Evolutionary conservation across 345 rosid species (phyloP).

Genomic region (Camelina neglecta): DNA sequence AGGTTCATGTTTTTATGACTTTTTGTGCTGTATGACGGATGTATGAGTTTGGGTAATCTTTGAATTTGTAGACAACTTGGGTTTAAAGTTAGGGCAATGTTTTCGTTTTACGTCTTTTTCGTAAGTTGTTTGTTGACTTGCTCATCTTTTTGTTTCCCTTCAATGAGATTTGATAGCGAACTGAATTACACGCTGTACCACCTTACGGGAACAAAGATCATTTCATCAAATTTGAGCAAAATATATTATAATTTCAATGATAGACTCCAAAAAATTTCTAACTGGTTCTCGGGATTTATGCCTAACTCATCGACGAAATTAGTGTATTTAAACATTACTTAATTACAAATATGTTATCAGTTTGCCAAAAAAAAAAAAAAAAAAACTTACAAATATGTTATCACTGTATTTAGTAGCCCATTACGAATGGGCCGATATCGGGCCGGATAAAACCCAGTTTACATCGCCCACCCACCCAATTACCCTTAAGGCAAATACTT

Average conservation of each 20-base stretch:
- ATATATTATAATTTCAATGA: not conserved
- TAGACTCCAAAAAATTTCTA: not conserved
- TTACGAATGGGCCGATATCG: not conserved
- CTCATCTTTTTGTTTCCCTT: not conserved
- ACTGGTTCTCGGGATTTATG: not conserved
- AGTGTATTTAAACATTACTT: not conserved
- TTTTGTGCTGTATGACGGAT: not conserved
- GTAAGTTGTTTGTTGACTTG: not conserved
- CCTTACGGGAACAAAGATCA: not conserved
- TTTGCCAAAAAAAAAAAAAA: no score
- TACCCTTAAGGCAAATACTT: not conserved
- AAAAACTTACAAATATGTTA: no score
- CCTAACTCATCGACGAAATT: no score
- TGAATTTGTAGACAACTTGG: slow-evolving; percentile 14
- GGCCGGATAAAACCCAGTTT: not conserved
- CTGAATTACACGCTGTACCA: not conserved
- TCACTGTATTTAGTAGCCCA: no score
- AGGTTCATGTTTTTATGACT: slow-evolving; percentile 16
- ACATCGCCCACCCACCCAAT: not conserved
- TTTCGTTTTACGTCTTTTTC: not conserved
- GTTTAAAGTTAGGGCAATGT: not conserved
- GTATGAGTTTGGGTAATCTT: slow-evolving; percentile 15
- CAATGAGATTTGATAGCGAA: not conserved
- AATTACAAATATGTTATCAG: no score
- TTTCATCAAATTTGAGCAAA: not conserved